These are phyloP conservation scores for Cornus florida DNA, from an alignment of 148 eudicot genomes.

Conservation along the genomic window DNA sequence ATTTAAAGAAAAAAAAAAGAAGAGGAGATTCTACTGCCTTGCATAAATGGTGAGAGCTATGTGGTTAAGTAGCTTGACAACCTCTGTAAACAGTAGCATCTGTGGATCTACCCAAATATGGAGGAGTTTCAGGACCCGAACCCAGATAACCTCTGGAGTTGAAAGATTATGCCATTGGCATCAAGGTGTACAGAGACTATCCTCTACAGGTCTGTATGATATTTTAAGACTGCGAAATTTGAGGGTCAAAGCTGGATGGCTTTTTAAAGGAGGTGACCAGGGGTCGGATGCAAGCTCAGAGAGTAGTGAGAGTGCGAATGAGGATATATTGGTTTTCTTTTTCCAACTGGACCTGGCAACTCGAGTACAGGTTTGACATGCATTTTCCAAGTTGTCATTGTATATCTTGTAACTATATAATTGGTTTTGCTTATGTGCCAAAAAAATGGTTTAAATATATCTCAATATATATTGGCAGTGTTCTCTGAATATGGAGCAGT, in stretches of 20 bases:
- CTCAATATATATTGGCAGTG: slow-evolving; percentile 50
- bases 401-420: not conserved
- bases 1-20: not conserved
- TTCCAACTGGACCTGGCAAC: slow-evolving; percentile 91
- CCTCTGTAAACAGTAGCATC: slow-evolving; percentile 50
- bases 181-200: slow-evolving; percentile 29
- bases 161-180: slow-evolving; percentile 35
- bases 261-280: slow-evolving; percentile 67
- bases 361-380: slow-evolving; percentile 71
- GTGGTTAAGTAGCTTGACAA: slow-evolving; percentile 48
- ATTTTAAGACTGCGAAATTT: slow-evolving; percentile 28
- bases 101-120: slow-evolving; percentile 40
- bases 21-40: not conserved
- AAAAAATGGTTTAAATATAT: slow-evolving; percentile 2
- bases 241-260: slow-evolving; percentile 78
- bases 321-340: slow-evolving; percentile 89
- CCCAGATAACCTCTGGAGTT: slow-evolving; percentile 29
- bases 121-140: slow-evolving; percentile 34
- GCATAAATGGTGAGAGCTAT: slow-evolving; percentile 42
- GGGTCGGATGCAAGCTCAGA: slow-evolving; percentile 65
- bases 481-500: slow-evolving; percentile 93
- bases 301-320: slow-evolving; percentile 90
- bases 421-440: not conserved
- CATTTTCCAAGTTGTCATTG: not conserved
- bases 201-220: slow-evolving; percentile 33